A percentile compares a stretch with the other conserved stretches of the same genome.
These are phyloP conservation scores for Neofusicoccum laricinum DNA, from an alignment of 2,329 filamentous ascomycete species.

Conservation along the genomic window DNA sequence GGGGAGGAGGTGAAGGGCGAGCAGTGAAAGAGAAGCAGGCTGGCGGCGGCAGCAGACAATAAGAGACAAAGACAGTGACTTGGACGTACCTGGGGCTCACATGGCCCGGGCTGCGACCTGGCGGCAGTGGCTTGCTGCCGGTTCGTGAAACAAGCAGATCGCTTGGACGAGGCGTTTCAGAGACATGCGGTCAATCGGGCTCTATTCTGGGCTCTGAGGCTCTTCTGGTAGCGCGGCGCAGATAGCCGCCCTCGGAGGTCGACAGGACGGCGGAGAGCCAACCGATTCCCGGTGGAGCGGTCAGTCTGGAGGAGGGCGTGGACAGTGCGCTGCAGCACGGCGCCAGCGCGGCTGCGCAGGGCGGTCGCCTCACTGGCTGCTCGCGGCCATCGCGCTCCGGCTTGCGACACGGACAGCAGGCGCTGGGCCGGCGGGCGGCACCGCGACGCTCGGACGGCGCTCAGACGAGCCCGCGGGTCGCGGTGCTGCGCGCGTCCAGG, in stretches of 20 bases:
- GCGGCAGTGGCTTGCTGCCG: conserved; percentile 28
- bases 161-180: conserved; percentile 40
- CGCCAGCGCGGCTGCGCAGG: conserved; percentile 19
- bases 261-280: conserved; percentile 35
- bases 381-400: conserved; percentile 1
- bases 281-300: conserved; percentile 34
- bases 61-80: conserved; percentile 18
- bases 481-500: conserved; percentile 21
- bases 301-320: conserved; percentile 33
- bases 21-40: conserved; percentile 21
- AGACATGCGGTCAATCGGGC: conserved; percentile 40
- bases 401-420: conserved; percentile 5
- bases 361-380: not conserved
- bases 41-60: not conserved
- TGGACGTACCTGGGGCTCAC: conserved; percentile 37
- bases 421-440: not conserved
- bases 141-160: conserved; percentile 36
- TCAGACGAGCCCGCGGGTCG: conserved; percentile 21
- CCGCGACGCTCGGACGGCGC: conserved; percentile 4
- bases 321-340: conserved; percentile 32
- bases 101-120: conserved; percentile 36
- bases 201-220: conserved; percentile 39
- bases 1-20: not conserved
- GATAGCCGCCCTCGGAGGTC: conserved; percentile 37
- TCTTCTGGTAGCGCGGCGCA: conserved; percentile 30